Evolutionary conservation across 345 rosid genomes (phyloP), one percentile per base, ranked within the genome.

Genomic region (Raphanus sativus): DNA sequence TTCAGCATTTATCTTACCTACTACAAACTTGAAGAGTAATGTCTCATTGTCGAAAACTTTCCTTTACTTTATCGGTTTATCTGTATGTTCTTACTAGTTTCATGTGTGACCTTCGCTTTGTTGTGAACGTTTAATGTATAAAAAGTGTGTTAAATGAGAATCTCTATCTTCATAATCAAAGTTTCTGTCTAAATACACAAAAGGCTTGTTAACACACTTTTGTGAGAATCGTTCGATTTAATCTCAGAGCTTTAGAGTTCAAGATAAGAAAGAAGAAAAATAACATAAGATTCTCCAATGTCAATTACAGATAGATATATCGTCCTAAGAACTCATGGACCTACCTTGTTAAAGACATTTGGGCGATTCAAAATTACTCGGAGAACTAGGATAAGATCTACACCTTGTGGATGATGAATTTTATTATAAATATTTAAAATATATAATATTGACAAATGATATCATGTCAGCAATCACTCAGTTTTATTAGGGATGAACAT

Each of bases 1-100:
- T 85, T 88, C 77, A 85, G 58, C 65, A 88, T 94, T 71, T 87
- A 88, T 64, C 83, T 92, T 25, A 82, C 89, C 12, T 78, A 72
- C 7, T 74, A 86, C 55, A 79, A 79, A 33, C 56, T 72, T 74
- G 73, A 78, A 60, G 62, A 71, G 67, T 65, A 38, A 42, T 30
- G 38, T 4, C 17, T 40, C 38, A 9, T 78, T 42, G 8, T 56
- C 12, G 13, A 17, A 54, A 77, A 10, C 6, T 8, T 32, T 63
- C 34, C 29, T 30, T 34, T 45, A 3, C 58, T 29, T 58, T 12
- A 33, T 21, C 21, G 2, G 42, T 29, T 58, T 12, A 33, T 21
- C 8, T 59, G 58, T 78, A 17, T 78, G 62, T 58, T 66, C 33
- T 45, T 71, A 30, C 61, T 13, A 70, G 68, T 34, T 71, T 77